Evolutionary conservation across 192 early-diverging fungal genomes (phyloP).

Genomic region (Linnemannia elongata): DNA sequence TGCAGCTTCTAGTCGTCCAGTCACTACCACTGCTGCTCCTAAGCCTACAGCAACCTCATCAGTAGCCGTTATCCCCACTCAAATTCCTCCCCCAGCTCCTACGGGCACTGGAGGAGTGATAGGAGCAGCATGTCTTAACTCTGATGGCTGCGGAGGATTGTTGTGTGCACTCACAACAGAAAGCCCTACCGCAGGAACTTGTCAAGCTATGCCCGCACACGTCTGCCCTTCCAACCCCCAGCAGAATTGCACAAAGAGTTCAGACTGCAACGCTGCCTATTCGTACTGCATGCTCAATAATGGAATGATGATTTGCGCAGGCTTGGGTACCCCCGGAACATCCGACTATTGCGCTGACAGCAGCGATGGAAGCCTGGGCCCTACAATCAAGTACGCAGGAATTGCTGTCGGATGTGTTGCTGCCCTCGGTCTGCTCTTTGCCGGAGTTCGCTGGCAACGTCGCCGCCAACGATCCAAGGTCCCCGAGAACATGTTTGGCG

Average conservation of each 20-base stretch:
- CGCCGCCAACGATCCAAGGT: conserved; percentile 38
- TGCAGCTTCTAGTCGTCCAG: neutral
- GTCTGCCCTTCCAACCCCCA: neutral
- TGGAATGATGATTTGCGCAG: conserved; percentile 7
- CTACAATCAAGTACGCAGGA: conserved; percentile 39
- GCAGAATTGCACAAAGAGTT: neutral
- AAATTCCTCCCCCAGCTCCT: neutral
- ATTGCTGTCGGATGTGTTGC: conserved; percentile 50
- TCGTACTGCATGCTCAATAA: neutral
- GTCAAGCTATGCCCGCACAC: neutral
- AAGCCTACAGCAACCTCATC: neutral
- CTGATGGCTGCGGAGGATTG: neutral
- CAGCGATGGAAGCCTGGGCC: neutral
- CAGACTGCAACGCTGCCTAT: conserved; percentile 24
- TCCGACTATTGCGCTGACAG: neutral
- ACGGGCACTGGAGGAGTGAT: neutral
- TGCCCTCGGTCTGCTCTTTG: conserved; percentile 30
- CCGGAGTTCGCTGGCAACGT: conserved; percentile 39
- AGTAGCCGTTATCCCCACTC: neutral
- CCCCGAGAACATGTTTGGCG: conserved; percentile 51
- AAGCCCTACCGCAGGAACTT: conserved; percentile 4
- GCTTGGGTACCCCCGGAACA: conserved; percentile 15
- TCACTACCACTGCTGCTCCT: neutral
- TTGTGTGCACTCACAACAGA: conserved; percentile 5
- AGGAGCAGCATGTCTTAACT: conserved; percentile 6